Conservation (phyloP, 2,329 filamentous ascomycete species). For the Fusarium redolens region DNA sequence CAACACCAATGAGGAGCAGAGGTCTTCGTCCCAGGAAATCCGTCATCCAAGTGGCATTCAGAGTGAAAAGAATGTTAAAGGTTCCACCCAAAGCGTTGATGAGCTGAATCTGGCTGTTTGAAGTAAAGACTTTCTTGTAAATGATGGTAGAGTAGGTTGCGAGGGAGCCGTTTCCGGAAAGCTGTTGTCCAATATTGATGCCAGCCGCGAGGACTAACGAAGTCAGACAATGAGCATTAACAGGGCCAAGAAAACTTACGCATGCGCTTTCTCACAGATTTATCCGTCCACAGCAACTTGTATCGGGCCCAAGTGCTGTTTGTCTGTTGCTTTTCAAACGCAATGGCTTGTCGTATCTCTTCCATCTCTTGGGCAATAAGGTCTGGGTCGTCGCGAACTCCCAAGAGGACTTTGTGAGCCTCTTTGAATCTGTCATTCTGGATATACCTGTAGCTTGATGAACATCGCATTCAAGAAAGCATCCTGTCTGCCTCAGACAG, state of each 20-base stretch:
- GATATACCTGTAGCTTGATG: slow-evolving; percentile 3
- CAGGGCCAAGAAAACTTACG: not conserved
- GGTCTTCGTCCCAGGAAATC: slow-evolving; percentile 77
- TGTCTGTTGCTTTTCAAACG: not conserved
- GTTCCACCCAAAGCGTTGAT: slow-evolving; percentile 81
- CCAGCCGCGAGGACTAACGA: slow-evolving; percentile 71
- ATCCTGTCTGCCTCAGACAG: slow-evolving; percentile 66
- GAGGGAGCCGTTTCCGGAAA: slow-evolving; percentile 76
- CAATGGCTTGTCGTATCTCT: slow-evolving; percentile 1
- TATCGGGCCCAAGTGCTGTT: slow-evolving; percentile 1
- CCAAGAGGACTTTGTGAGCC: not conserved
- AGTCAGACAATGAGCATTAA: slow-evolving; percentile 54
- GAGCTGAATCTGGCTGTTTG: slow-evolving; percentile 68
- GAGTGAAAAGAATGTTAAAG: slow-evolving; percentile 76
- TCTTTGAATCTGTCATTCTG: slow-evolving; percentile 55
- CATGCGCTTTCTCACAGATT: slow-evolving; percentile 5
- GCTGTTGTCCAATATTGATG: slow-evolving; percentile 76
- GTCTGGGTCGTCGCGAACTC: not conserved
- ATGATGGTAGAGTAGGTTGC: slow-evolving; percentile 78
- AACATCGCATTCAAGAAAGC: slow-evolving; percentile 55
- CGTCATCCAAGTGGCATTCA: slow-evolving; percentile 79
- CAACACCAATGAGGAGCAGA: slow-evolving; percentile 73
- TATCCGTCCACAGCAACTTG: slow-evolving; percentile 5
- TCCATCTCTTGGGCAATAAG: not conserved
- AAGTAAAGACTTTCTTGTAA: slow-evolving; percentile 75